phyloP scores from a whole-genome alignment of 331 rosid species.

The Quercus lobata region DNA sequence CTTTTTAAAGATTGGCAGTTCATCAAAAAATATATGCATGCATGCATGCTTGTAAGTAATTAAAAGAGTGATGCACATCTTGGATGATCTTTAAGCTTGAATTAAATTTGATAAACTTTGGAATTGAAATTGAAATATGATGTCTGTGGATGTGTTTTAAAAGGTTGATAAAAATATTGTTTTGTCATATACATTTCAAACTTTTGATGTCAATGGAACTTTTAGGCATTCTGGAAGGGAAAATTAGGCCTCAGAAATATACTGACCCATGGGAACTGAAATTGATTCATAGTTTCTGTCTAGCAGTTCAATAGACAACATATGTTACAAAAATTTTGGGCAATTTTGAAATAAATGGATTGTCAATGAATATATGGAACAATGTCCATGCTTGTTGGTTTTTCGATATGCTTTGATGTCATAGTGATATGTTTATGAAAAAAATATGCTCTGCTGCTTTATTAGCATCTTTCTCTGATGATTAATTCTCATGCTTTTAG shows the following conservation, averaged over 20 bases:
- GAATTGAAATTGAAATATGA: background rate
- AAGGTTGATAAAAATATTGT: background rate
- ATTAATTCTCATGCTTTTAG: constrained; percentile 30
- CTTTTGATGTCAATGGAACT: background rate
- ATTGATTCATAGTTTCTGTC: background rate
- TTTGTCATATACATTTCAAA: background rate
- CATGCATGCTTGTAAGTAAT: background rate
- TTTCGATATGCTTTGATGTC: background rate
- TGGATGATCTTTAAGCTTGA: background rate
- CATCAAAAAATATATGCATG: background rate
- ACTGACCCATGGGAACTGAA: background rate
- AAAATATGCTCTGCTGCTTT: background rate
- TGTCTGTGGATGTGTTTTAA: background rate
- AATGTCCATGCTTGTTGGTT: background rate
- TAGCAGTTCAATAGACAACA: background rate
- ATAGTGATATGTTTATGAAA: background rate
- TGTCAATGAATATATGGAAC: background rate
- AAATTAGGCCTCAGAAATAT: background rate
- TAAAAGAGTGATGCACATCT: background rate
- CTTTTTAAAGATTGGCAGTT: no score
- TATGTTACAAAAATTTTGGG: background rate
- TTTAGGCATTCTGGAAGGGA: background rate
- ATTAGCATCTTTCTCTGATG: background rate
- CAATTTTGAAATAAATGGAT: background rate
- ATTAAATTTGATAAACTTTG: background rate